phyloP scores from a whole-genome alignment of 2,329 filamentous ascomycete species.

The Cryphonectria japonica region DNA sequence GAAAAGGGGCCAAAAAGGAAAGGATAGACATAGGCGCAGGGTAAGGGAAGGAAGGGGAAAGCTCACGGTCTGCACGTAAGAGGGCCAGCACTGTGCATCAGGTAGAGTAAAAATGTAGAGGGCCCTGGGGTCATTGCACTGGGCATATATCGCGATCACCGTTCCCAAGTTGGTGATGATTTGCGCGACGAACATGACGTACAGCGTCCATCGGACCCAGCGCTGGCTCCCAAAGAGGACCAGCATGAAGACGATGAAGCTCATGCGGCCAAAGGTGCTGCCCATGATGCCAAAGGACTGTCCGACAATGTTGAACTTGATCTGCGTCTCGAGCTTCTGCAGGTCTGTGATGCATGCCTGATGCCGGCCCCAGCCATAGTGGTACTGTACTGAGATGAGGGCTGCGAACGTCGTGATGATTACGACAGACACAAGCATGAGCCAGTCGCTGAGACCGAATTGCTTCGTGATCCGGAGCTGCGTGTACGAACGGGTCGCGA shows the following conservation, averaged over 20 bases:
- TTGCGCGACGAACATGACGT: constrained; percentile 16
- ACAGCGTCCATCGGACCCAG: constrained; percentile 12
- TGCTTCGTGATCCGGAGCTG: constrained; percentile 21
- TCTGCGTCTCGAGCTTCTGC: constrained; percentile 15
- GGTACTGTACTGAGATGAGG: constrained; percentile 19
- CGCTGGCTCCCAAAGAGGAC: constrained; percentile 13
- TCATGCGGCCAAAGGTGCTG: constrained; percentile 17
- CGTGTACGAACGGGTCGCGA: constrained; percentile 8
- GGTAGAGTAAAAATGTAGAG: constrained; percentile 14
- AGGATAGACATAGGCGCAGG: background rate
- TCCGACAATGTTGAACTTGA: constrained; percentile 18
- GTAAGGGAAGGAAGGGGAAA: too few relatives aligned
- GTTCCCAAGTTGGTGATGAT: constrained; percentile 19
- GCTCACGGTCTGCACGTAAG: constrained; percentile 18
- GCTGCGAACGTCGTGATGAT: constrained; percentile 15
- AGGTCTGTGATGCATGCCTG: constrained; percentile 16
- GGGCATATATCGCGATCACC: constrained; percentile 14
- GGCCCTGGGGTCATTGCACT: constrained; percentile 22
- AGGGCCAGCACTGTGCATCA: constrained; percentile 15
- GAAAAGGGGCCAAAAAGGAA: background rate
- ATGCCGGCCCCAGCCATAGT: constrained; percentile 20
- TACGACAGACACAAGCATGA: constrained; percentile 19
- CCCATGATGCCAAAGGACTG: constrained; percentile 25
- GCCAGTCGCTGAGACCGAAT: constrained; percentile 22
- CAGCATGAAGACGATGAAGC: constrained; percentile 23